Evolutionary conservation across 352 stramenopile genomes (phyloP).

Genomic region (Globisporangium heterothallicum): DNA sequence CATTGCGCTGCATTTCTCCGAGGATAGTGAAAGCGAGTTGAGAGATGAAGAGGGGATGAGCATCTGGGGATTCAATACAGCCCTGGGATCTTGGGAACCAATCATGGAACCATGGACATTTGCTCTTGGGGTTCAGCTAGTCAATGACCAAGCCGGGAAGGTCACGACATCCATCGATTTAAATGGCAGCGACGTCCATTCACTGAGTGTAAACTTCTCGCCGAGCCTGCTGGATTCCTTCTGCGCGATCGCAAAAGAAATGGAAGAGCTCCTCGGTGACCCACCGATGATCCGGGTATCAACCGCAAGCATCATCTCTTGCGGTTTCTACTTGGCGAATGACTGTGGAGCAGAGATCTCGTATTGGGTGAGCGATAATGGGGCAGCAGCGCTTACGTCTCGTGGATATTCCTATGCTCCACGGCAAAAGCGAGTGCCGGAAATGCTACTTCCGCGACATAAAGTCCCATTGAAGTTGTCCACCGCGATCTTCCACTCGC

Average conservation of each 20-base stretch:
- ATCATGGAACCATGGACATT: constrained; percentile 80
- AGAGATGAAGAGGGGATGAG: constrained; percentile 69
- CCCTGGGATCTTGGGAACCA: constrained; percentile 73
- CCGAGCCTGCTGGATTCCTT: constrained; percentile 57
- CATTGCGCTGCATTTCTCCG: constrained; percentile 49
- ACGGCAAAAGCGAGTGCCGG: constrained; percentile 31
- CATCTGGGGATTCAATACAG: constrained; percentile 72
- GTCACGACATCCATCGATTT: constrained; percentile 48
- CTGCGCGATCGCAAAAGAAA: constrained; percentile 53
- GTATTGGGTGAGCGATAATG: constrained; percentile 59
- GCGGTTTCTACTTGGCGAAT: constrained; percentile 76
- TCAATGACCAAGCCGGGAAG: constrained; percentile 38
- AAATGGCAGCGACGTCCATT: constrained; percentile 43
- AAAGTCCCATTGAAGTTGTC: constrained; percentile 73
- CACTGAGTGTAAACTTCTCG: constrained; percentile 69
- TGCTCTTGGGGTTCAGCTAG: constrained; percentile 26
- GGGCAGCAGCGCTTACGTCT: constrained; percentile 26
- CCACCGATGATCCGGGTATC: constrained; percentile 24
- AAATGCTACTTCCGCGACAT: constrained; percentile 38
- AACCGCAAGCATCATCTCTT: constrained; percentile 67
- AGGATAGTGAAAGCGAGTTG: constrained; percentile 40
- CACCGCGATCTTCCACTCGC: constrained; percentile 55
- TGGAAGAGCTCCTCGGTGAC: constrained; percentile 31
- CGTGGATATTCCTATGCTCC: constrained; percentile 57
- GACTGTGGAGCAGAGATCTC: constrained; percentile 53